Base-by-base conservation (phyloP, 2,329 filamentous ascomycete genomes). In the Knoxdaviesia proteae region DNA sequence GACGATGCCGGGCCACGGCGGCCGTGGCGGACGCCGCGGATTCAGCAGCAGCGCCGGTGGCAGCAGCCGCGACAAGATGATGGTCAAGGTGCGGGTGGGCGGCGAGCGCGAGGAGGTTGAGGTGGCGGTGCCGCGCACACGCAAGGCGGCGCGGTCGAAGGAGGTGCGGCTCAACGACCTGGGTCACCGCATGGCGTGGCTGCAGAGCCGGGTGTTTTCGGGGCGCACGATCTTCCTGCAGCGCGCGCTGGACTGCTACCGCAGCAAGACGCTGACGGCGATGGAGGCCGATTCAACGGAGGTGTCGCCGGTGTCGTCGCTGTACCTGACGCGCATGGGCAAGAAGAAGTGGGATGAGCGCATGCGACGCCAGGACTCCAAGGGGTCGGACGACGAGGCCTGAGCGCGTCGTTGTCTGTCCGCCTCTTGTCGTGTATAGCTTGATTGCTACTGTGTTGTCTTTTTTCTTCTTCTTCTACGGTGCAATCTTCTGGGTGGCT, bases 171-270 rank as follows among this genome's bases (percentile, higher is more conserved):
- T 96, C 47, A 96, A 96, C 55, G 87, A 96, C 54, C 64, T 96
- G 39, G 88, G 86, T 3, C 93, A 92, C 58, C 76, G 88, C 39
- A 92, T 98, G 82, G 87, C 84, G 40, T 98, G 90, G 88, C 78
- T 87, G 43, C 88, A 96, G 62, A 90, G 86, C 57, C 71, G 88
- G 53, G 83, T 88, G 7, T 94, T 96, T 63, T 79, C 86, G 1
- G 82, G 80, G 8, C 72, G 84, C 51, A 84, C 80, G 36, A 68
- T 94, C 40, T 94, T 94, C 58, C 64, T 94, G 52, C 88, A 94
- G 59, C 77, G 84, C 67, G 87, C 87, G 52, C 86, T 96, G 59
- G 88, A 96, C 58, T 84, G 82, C 47, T 94, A 94, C 59, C 80
- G 88, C 51, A 88, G 84, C 57, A 94, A 93, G 67, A 90, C 87